phyloP scores from a whole-genome alignment of 805 yeast species.

The Saccharomycopsis malanga region DNA sequence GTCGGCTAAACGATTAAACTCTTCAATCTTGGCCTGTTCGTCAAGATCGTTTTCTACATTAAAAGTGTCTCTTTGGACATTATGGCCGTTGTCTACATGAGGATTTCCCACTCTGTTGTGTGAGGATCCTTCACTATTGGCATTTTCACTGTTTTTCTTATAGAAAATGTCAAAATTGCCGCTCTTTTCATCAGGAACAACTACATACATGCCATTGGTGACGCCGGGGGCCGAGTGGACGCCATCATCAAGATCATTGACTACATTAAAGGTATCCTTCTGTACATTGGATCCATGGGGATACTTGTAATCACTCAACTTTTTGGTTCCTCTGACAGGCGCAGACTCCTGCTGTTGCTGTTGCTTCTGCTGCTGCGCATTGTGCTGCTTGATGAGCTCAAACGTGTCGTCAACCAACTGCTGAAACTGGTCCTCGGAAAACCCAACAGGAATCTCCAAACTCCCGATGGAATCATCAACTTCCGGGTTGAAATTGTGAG shows the following conservation, averaged over 20 bases:
- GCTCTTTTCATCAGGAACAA: slow-evolving; percentile 12
- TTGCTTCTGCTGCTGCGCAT: background rate
- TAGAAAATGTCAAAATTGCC: slow-evolving; percentile 16
- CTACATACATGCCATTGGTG: slow-evolving; percentile 6
- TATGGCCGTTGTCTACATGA: background rate
- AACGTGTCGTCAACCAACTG: slow-evolving; percentile 13
- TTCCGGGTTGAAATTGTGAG: slow-evolving; percentile 4
- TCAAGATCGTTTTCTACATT: slow-evolving; percentile 6
- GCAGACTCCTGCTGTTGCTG: background rate
- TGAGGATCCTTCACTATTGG: background rate
- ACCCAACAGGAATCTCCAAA: background rate
- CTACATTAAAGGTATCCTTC: slow-evolving; percentile 5
- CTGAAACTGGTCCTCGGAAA: slow-evolving; percentile 5
- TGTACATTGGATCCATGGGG: background rate
- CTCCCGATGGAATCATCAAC: background rate
- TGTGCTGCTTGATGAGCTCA: slow-evolving; percentile 3
- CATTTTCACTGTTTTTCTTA: background rate
- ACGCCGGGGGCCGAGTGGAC: background rate
- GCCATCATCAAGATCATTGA: background rate
- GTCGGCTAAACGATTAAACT: slow-evolving; percentile 11
- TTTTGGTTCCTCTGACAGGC: background rate
- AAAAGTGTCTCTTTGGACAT: slow-evolving; percentile 9
- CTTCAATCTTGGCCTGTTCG: slow-evolving; percentile 5
- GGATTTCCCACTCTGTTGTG: background rate
- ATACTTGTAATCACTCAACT: slow-evolving; percentile 7